A percentile compares a stretch with the other conserved stretches of the same genome.
Conservation (phyloP, 345 rosid genomes). For the Xanthoceras sorbifolium region DNA sequence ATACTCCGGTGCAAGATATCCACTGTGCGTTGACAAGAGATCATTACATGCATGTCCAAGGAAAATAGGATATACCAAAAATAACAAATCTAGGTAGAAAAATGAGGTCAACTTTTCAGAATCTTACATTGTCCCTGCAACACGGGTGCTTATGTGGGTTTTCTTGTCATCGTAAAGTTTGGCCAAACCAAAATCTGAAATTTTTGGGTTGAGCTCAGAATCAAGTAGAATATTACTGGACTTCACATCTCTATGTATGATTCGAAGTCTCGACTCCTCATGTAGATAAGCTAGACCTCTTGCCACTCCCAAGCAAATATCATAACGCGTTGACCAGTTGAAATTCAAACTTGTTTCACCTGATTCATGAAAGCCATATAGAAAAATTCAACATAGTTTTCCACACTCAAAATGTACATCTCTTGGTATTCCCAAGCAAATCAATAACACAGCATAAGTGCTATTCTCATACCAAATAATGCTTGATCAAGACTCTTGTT, state of each 20-base stretch:
- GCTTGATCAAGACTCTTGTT: conserved; percentile 61
- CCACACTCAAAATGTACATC: neutral
- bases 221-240: conserved; percentile 52
- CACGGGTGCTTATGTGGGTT: conserved; percentile 59
- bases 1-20: conserved; percentile 41
- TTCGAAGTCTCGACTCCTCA: conserved; percentile 55
- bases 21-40: neutral
- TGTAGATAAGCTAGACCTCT: conserved; percentile 59
- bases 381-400: neutral
- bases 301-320: conserved; percentile 51
- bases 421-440: conserved; percentile 24
- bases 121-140: conserved; percentile 60
- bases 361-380: conserved; percentile 26
- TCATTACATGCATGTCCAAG: neutral
- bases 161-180: conserved; percentile 57
- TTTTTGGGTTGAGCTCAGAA: conserved; percentile 51
- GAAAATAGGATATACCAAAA: conserved; percentile 13
- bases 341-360: conserved; percentile 39
- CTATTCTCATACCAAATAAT: conserved; percentile 33
- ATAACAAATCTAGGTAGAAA: conserved; percentile 40
- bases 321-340: conserved; percentile 41
- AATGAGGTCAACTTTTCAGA: conserved; percentile 3
- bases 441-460: neutral
- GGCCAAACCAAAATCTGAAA: conserved; percentile 63
- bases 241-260: conserved; percentile 64